These are phyloP conservation scores for Saturnispora sanitii DNA, from an alignment of 805 yeast species.

Conservation along the genomic window DNA sequence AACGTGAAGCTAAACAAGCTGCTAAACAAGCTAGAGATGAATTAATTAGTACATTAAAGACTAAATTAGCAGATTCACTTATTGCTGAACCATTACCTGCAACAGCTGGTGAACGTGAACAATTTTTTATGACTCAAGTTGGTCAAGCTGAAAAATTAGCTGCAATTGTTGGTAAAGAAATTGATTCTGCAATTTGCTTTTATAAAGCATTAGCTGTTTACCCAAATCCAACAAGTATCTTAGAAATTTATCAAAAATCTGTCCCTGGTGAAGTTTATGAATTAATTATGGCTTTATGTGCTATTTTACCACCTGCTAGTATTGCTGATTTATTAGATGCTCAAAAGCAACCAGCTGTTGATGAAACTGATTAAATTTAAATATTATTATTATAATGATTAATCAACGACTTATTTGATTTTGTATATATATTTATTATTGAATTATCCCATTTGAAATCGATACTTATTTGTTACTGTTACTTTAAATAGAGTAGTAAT, in stretches of 20 bases:
- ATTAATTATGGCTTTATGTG: slow-evolving; percentile 77
- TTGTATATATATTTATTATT: not conserved
- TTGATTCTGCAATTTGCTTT: slow-evolving; percentile 81
- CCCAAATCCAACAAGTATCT: slow-evolving; percentile 89
- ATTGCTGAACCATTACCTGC: slow-evolving; percentile 67
- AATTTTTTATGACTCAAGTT: slow-evolving; percentile 73
- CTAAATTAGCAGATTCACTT: slow-evolving; percentile 54
- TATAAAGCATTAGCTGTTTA: slow-evolving; percentile 89
- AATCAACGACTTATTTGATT: no score
- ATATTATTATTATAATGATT: no score
- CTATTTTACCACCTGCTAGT: slow-evolving; percentile 79
- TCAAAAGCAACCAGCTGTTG: slow-evolving; percentile 13
- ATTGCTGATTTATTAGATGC: slow-evolving; percentile 52
- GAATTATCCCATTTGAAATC: no score
- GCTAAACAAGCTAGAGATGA: slow-evolving; percentile 51
- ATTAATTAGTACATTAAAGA: slow-evolving; percentile 50
- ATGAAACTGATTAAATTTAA: slow-evolving; percentile 13
- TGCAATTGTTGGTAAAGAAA: slow-evolving; percentile 52
- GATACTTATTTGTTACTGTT: no score
- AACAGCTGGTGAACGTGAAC: slow-evolving; percentile 59
- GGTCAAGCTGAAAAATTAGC: slow-evolving; percentile 78
- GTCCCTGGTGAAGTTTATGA: slow-evolving; percentile 79
- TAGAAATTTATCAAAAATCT: slow-evolving; percentile 82
- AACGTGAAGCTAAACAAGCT: slow-evolving; percentile 43
- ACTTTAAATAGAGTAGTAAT: no score